Evolutionary conservation across 2,329 filamentous ascomycete genomes (phyloP).

Genomic region (Pseudocercospora musae): DNA sequence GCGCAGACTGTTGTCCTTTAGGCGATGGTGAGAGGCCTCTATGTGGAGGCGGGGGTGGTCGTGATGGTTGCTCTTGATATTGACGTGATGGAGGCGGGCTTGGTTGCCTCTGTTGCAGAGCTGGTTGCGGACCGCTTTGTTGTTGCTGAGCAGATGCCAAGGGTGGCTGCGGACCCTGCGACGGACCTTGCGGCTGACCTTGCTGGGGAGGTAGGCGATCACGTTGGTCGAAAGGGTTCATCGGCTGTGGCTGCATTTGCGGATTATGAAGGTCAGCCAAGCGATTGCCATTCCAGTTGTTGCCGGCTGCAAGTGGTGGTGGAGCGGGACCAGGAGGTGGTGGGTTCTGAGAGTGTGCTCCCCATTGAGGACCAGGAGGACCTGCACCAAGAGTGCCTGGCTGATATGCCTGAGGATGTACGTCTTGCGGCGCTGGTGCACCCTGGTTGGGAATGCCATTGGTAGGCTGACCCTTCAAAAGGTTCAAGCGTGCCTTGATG

Average conservation of each 20-base stretch:
- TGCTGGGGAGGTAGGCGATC: slow-evolving; percentile 67
- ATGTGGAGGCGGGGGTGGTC: slow-evolving; percentile 49
- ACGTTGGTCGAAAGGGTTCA: slow-evolving; percentile 78
- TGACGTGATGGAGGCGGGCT: slow-evolving; percentile 60
- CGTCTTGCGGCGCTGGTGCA: slow-evolving; percentile 89
- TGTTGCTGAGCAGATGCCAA: slow-evolving; percentile 31
- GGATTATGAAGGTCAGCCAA: slow-evolving; percentile 73
- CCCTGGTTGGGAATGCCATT: slow-evolving; percentile 68
- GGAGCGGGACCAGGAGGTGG: slow-evolving; percentile 64
- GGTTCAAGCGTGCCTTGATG: slow-evolving; percentile 89
- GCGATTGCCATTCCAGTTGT: slow-evolving; percentile 63
- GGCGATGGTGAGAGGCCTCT: slow-evolving; percentile 58
- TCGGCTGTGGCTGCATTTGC: slow-evolving; percentile 59
- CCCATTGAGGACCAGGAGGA: slow-evolving; percentile 86
- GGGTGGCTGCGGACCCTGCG: slow-evolving; percentile 48
- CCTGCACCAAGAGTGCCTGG: slow-evolving; percentile 70
- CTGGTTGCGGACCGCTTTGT: slow-evolving; percentile 10
- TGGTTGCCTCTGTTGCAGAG: slow-evolving; percentile 23
- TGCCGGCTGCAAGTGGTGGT: slow-evolving; percentile 47
- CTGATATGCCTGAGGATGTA: slow-evolving; percentile 93
- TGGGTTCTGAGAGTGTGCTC: slow-evolving; percentile 65
- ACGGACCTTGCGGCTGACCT: slow-evolving; percentile 47
- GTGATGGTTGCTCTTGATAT: slow-evolving; percentile 38
- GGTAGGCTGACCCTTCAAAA: slow-evolving; percentile 73
- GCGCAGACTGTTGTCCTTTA: slow-evolving; percentile 53